Evolutionary conservation across 768 basidiomycete species (phyloP).

Genomic region (Cubamyces lactineus): DNA sequence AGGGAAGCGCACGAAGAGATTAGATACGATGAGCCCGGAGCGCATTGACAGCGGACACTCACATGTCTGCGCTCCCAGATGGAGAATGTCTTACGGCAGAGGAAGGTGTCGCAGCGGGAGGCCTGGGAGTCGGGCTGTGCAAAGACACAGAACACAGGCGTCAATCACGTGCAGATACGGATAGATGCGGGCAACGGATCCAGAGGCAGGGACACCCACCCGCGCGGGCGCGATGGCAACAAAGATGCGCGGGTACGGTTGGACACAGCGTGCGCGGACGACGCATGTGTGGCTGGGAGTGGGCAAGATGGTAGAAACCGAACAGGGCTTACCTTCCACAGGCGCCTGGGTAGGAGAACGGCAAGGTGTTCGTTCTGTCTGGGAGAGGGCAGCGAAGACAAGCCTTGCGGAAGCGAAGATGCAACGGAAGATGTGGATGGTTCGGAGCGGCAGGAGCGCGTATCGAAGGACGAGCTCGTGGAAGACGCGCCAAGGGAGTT

Average conservation of each 20-base stretch:
- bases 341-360: conserved; percentile 64
- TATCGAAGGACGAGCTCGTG: conserved; percentile 28
- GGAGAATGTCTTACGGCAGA: conserved; percentile 66
- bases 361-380: conserved; percentile 72
- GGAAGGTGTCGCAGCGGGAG: conserved; percentile 70
- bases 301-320: neutral
- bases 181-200: conserved; percentile 1
- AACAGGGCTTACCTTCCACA: conserved; percentile 64
- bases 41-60: conserved; percentile 35
- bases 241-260: conserved; percentile 8
- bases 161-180: conserved; percentile 25
- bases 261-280: too few relatives aligned
- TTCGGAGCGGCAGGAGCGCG: conserved; percentile 31
- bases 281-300: neutral
- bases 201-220: neutral
- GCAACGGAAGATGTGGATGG: conserved; percentile 28
- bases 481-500: conserved; percentile 33
- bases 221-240: conserved; percentile 18
- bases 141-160: conserved; percentile 27
- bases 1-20: conserved; percentile 3
- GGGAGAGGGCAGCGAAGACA: conserved; percentile 27
- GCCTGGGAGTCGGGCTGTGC: conserved; percentile 64
- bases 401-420: conserved; percentile 4
- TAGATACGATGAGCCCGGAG: conserved; percentile 32
- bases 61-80: conserved; percentile 78